Conservation (phyloP, 306 rosid species). For the Cajanus cajan region DNA sequence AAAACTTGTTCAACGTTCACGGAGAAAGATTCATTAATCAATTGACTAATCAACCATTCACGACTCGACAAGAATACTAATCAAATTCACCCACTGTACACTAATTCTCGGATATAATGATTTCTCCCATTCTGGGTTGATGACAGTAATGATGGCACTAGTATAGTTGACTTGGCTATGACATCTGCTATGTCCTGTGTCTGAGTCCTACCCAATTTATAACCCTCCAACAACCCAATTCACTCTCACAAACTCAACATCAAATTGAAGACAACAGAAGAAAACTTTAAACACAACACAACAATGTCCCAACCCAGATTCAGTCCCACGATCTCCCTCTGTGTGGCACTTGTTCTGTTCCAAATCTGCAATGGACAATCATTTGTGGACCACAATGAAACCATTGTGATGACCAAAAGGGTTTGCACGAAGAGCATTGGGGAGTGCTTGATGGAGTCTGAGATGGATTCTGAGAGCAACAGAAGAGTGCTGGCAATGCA, state of each 20-base stretch:
- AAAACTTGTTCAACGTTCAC: not conserved
- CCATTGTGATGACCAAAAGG: constrained; percentile 49
- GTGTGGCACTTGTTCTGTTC: constrained; percentile 42
- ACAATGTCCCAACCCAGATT: constrained; percentile 51
- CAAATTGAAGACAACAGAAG: constrained; percentile 11
- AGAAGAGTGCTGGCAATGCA: constrained; percentile 73
- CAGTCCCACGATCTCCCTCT: constrained; percentile 31
- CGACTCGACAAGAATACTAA: not conserved
- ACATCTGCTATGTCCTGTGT: not conserved
- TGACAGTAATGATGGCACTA: constrained; percentile 30
- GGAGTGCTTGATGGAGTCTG: constrained; percentile 60
- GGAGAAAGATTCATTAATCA: not conserved
- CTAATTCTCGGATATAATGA: not conserved
- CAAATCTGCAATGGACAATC: constrained; percentile 45
- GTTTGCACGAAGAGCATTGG: constrained; percentile 54
- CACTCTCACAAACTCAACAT: constrained; percentile 26
- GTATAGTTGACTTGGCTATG: not conserved
- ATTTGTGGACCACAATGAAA: constrained; percentile 52
- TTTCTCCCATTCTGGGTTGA: constrained; percentile 15
- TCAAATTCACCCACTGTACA: not conserved
- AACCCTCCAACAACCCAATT: constrained; percentile 46
- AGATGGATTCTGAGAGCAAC: constrained; percentile 70
- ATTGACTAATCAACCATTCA: not conserved
- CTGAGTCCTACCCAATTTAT: constrained; percentile 29
- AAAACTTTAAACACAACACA: constrained; percentile 26